Evolutionary conservation across 805 yeast species (phyloP), one percentile per base, ranked within the genome.

Genomic region (Candida peoriensis): DNA sequence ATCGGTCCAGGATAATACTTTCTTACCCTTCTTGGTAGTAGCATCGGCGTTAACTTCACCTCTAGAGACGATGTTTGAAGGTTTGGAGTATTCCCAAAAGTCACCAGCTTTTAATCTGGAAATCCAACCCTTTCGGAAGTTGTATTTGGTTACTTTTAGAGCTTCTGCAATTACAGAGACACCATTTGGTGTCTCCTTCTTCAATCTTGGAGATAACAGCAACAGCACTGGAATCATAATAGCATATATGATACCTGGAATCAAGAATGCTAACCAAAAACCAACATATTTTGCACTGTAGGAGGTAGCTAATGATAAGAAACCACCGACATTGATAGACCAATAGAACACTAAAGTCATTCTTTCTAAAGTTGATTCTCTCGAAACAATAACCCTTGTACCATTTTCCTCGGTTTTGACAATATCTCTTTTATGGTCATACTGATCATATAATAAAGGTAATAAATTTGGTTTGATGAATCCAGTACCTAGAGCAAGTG

Each of bases 401-500:
- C 95, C 95, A 19, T 66, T 53, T 44, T 72, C 70, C 38, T 71
- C 62, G 4, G 71, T 73, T 55, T 68, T 71, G 36, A 84, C 74
- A 33, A 70, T 74, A 43, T 77, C 81, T 46, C 71, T 68, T 38
- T 72, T 64, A 54, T 76, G 72, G 29, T 80, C 78, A 53, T 73
- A 77, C 60, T 80, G 86, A 50, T 80, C 85, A 58, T 87, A 89
- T 54, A 84, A 76, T 54, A 84, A 66, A 5, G 87, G 74, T 20
- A 83, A 76, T 66, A 52, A 42, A 49, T 83, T 82, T 26, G 88
- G 69, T 57, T 84, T 84, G 54, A 84, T 84, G 47, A 87, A 81
- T 52, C 93, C 93, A 21, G 93, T 79, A 26, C 87, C 90, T 25
- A 81, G 47, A 46, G 90, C 90, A 48, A 84, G 74, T 34, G 76